Percentiles rank a stretch among this genome's conserved stretches.
Conservation (phyloP, 2,329 filamentous ascomycete species). For the Talaromyces funiculosus region DNA sequence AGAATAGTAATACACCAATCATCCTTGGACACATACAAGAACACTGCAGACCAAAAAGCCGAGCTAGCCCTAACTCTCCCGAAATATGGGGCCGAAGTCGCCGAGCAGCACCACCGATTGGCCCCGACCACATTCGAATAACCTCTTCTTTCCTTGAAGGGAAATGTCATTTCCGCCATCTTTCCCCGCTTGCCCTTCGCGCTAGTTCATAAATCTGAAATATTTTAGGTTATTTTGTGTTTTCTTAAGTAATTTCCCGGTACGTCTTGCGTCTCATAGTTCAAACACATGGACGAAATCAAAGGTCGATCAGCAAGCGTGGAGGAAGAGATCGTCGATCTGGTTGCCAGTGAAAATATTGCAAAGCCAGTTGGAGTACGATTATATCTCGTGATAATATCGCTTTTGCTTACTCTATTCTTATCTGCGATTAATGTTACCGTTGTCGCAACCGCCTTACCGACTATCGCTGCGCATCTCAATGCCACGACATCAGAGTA, state of each 20-base stretch:
- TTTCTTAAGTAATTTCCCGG: not conserved
- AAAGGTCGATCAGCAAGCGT: constrained; percentile 2
- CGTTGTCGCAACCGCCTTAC: constrained; percentile 53
- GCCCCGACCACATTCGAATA: not conserved
- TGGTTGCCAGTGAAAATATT: not conserved
- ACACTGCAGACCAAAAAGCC: constrained; percentile 4
- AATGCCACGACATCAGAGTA: constrained; percentile 39
- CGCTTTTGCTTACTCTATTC: constrained; percentile 13
- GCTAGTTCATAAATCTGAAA: not conserved
- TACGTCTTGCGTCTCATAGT: not conserved
- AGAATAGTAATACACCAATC: not conserved
- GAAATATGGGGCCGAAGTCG: constrained; percentile 9
- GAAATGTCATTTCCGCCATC: not conserved
- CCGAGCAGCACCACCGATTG: constrained; percentile 11
- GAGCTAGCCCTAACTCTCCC: constrained; percentile 4
- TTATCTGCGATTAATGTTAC: constrained; percentile 31
- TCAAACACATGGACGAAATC: not conserved
- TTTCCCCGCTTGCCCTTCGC: not conserved
- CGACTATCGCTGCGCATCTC: constrained; percentile 50
- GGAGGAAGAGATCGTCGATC: not conserved
- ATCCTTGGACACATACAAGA: constrained; percentile 2
- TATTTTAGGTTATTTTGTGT: not conserved
- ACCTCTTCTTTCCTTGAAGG: not conserved
- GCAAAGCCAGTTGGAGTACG: not conserved
- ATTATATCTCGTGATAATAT: constrained; percentile 6